phyloP scores from a whole-genome alignment of 1,284 basidiomycete genomes.

The Tylopilus sp. region DNA sequence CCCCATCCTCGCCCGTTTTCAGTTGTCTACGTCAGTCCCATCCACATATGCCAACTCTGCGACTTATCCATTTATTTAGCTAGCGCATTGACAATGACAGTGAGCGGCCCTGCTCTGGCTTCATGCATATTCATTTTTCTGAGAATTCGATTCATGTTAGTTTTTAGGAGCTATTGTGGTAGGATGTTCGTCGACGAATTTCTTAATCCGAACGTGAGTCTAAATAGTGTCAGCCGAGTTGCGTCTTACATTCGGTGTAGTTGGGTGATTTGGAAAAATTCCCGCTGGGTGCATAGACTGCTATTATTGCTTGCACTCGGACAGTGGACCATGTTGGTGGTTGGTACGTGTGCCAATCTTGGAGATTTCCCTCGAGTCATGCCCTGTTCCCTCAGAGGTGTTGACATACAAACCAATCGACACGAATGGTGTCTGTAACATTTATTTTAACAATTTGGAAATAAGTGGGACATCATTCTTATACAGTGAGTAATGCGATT shows the following conservation, averaged over 20 bases:
- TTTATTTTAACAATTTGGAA: background rate
- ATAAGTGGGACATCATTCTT: background rate
- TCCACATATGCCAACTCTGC: background rate
- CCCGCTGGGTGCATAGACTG: conserved; percentile 8
- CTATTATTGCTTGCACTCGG: conserved; percentile 17
- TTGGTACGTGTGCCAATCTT: conserved; percentile 10
- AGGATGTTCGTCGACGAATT: conserved; percentile 22
- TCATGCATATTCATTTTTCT: background rate
- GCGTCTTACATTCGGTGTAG: conserved; percentile 5
- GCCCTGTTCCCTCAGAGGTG: background rate
- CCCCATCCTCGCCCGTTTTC: background rate
- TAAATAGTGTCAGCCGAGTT: background rate
- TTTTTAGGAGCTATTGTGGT: conserved; percentile 4
- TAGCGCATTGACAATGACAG: background rate
- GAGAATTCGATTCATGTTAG: conserved; percentile 5
- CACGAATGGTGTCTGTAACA: background rate
- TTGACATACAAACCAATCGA: background rate
- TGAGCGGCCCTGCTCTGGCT: background rate
- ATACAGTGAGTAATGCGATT: conserved; percentile 15
- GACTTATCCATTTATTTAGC: conserved; percentile 9
- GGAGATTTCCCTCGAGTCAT: background rate
- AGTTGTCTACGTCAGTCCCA: conserved; percentile 17
- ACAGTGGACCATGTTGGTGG: conserved; percentile 15
- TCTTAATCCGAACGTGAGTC: conserved; percentile 30
- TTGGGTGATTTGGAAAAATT: conserved; percentile 29